Conservation (phyloP, 108 stramenopile species). For the Nitzschia sp. region DNA sequence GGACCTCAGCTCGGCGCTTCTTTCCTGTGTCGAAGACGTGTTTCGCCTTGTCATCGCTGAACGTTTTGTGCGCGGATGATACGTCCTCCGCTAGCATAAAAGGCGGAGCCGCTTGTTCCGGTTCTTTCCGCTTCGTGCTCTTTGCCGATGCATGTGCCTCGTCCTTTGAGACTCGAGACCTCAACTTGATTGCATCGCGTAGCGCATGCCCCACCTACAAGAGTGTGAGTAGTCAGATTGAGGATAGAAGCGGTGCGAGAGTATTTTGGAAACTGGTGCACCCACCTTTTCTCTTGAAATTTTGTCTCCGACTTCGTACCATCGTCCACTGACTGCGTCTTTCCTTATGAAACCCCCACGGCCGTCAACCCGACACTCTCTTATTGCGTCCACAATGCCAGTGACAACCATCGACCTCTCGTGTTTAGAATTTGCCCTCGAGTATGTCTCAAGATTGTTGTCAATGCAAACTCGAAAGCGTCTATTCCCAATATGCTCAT, state of each 20-base stretch:
- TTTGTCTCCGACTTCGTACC: constrained; percentile 69
- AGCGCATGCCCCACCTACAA: constrained; percentile 18
- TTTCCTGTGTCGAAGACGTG: too few relatives aligned
- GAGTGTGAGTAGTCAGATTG: too few relatives aligned
- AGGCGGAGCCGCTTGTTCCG: too few relatives aligned
- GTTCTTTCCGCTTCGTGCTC: too few relatives aligned
- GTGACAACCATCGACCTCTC: constrained; percentile 24
- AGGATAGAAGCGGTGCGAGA: too few relatives aligned
- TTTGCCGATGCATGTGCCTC: too few relatives aligned
- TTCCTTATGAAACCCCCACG: constrained; percentile 35
- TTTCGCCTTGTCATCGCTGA: too few relatives aligned
- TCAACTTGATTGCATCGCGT: constrained; percentile 17
- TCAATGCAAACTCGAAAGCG: constrained; percentile 25
- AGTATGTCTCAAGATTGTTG: constrained; percentile 13
- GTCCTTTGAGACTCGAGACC: background rate
- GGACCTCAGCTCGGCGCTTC: too few relatives aligned
- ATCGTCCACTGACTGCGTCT: constrained; percentile 25
- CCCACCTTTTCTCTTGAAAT: constrained; percentile 69
- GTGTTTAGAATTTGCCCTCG: constrained; percentile 16
- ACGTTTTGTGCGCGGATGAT: too few relatives aligned
- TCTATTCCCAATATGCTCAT: constrained; percentile 26
- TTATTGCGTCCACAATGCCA: constrained; percentile 17
- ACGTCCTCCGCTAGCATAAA: too few relatives aligned
- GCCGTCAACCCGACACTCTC: background rate
- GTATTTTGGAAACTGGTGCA: too few relatives aligned